Percentiles rank a stretch among this genome's conserved stretches.
Conservation (phyloP, 257 asterid species). For the Solanum sejunctum region DNA sequence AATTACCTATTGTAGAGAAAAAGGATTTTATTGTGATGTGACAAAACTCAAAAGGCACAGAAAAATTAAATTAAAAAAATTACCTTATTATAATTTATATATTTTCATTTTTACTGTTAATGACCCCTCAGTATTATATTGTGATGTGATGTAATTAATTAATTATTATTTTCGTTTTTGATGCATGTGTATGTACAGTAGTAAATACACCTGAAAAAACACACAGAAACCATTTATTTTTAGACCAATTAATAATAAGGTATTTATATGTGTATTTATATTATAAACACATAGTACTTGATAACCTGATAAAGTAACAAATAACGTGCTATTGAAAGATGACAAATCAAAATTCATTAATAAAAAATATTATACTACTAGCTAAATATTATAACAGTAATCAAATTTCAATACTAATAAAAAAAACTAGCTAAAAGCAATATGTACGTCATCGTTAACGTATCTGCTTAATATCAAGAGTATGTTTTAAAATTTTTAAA, state of each 20-base stretch:
- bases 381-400: not conserved
- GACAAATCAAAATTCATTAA: not conserved
- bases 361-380: not conserved
- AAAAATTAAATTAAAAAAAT: not conserved
- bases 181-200: not conserved
- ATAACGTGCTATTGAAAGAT: not conserved
- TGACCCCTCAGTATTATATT: not conserved
- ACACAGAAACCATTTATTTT: not conserved
- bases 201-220: not conserved
- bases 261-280: not conserved
- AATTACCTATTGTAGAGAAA: not conserved
- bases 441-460: no score
- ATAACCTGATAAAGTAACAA: not conserved
- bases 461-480: accelerated
- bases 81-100: not conserved
- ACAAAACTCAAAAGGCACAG: not conserved
- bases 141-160: not conserved
- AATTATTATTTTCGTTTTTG: not conserved
- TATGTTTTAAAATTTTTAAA: no score
- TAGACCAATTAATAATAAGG: not conserved
- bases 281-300: not conserved
- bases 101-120: not conserved
- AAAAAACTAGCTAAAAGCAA: not conserved
- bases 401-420: no score
- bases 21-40: not conserved